A percentile compares a stretch with the other conserved stretches of the same genome.
Conservation (phyloP, 2,329 filamentous ascomycete genomes). For the Aspergillus floridensis region DNA sequence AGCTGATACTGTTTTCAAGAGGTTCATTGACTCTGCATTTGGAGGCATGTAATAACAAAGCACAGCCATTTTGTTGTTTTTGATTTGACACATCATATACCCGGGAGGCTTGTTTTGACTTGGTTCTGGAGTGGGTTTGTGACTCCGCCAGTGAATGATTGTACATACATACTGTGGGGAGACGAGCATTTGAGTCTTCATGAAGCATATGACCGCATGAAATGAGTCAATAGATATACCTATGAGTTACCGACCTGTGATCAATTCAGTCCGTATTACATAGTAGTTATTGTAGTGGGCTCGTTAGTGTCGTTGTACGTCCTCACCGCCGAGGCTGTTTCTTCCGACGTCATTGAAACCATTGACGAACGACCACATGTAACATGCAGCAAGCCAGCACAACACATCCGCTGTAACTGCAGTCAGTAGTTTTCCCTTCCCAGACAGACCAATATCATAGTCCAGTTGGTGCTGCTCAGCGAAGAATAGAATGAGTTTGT, state of each 20-base stretch:
- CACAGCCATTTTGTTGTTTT: not conserved
- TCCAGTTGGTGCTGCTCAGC: no score
- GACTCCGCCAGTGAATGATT: not conserved
- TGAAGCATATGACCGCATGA: not conserved
- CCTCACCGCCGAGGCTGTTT: not conserved
- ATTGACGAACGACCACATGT: no score
- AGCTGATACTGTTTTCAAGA: constrained; percentile 3
- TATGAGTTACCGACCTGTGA: no score
- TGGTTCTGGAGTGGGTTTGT: not conserved
- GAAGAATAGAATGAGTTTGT: no score
- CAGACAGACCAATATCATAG: no score
- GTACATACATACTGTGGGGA: not conserved
- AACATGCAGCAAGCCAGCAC: no score
- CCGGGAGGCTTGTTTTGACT: constrained; percentile 5
- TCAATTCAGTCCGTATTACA: no score
- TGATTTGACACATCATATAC: constrained; percentile 1
- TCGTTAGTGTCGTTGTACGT: no score
- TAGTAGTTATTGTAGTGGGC: no score
- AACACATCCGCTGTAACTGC: no score
- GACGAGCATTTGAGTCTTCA: not conserved
- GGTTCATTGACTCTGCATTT: not conserved
- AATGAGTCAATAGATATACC: no score
- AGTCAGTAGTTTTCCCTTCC: no score
- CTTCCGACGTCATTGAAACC: constrained; percentile 4
- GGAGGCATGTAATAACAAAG: not conserved